Percentiles rank a stretch among this genome's conserved stretches.
Evolutionary conservation across 2,329 filamentous ascomycete species (phyloP).

Genomic region (Diaporthe sp.): DNA sequence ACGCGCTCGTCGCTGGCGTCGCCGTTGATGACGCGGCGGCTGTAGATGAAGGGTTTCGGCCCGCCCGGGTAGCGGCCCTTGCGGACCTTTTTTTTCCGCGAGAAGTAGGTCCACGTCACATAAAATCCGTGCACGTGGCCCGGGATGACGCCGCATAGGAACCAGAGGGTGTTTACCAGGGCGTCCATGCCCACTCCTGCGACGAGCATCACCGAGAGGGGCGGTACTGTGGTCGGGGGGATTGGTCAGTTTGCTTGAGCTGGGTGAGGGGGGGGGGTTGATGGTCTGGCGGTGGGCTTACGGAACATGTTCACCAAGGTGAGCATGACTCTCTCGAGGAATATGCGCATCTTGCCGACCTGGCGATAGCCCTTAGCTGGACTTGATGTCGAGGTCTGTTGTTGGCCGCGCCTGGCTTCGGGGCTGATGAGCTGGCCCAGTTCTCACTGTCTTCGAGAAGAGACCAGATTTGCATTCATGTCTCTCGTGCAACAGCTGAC

Average conservation of each 20-base stretch:
- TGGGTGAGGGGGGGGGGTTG: not conserved
- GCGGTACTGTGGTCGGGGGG: slow-evolving; percentile 23
- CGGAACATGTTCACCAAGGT: slow-evolving; percentile 36
- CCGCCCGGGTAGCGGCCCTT: slow-evolving; percentile 39
- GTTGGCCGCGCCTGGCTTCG: not conserved
- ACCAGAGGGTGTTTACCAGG: slow-evolving; percentile 59
- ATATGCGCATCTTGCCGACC: slow-evolving; percentile 29
- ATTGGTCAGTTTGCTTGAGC: not conserved
- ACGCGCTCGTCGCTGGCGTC: slow-evolving; percentile 37
- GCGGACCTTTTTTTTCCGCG: slow-evolving; percentile 37
- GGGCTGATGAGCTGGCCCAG: not conserved
- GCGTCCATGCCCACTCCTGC: slow-evolving; percentile 70
- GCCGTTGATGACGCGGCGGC: slow-evolving; percentile 36
- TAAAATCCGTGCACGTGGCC: slow-evolving; percentile 41
- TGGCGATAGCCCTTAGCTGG: too few relatives aligned
- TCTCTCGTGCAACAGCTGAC: not conserved
- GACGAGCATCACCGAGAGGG: slow-evolving; percentile 38
- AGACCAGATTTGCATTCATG: not conserved
- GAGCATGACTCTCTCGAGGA: slow-evolving; percentile 30
- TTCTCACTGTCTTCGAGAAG: not conserved
- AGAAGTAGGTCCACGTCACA: slow-evolving; percentile 39
- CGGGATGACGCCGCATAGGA: slow-evolving; percentile 40
- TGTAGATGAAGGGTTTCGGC: slow-evolving; percentile 37
- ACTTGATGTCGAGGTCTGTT: not conserved
- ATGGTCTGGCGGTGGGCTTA: not conserved